Percentiles rank a stretch among this genome's conserved stretches.
These are phyloP conservation scores for Phoma sp. DNA, from an alignment of 2,329 filamentous ascomycete species.

Conservation along the genomic window DNA sequence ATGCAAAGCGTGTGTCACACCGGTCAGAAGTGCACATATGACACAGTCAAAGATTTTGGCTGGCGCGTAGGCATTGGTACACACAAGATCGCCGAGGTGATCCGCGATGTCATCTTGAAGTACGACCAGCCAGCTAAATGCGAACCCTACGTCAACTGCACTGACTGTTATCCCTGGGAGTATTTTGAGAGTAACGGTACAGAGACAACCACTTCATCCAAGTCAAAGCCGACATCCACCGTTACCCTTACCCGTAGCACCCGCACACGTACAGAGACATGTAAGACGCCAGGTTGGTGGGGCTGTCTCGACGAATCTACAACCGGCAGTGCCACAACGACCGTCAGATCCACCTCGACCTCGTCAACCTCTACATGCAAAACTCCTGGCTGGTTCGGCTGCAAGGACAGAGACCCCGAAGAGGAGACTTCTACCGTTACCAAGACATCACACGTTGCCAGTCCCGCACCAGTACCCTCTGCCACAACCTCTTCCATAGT, in stretches of 20 bases:
- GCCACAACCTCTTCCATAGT: conserved; percentile 42
- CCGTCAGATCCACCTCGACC: conserved; percentile 51
- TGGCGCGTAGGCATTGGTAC: conserved; percentile 92
- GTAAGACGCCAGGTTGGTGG: conserved; percentile 93
- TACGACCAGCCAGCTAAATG: conserved; percentile 85
- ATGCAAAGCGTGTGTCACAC: conserved; percentile 93
- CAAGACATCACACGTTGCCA: conserved; percentile 35
- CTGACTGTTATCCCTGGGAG: conserved; percentile 92
- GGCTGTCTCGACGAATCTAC: conserved; percentile 75
- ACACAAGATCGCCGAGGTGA: conserved; percentile 88
- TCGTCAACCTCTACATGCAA: conserved; percentile 52
- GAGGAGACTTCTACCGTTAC: conserved; percentile 49
- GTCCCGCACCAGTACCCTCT: conserved; percentile 34
- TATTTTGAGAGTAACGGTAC: conserved; percentile 93
- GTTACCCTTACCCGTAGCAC: conserved; percentile 54
- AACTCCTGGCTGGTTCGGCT: conserved; percentile 70
- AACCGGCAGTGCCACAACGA: conserved; percentile 53
- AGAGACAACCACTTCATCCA: conserved; percentile 70
- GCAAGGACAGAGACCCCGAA: conserved; percentile 53
- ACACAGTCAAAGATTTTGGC: conserved; percentile 88
- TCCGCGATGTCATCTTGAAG: conserved; percentile 81
- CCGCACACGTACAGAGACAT: conserved; percentile 78
- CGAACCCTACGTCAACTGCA: conserved; percentile 74
- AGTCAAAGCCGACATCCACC: conserved; percentile 57
- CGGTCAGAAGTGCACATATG: conserved; percentile 86